Evolutionary conservation across 495 filamentous ascomycete genomes (phyloP).

Genomic region (Hypoxylon intermedium): DNA sequence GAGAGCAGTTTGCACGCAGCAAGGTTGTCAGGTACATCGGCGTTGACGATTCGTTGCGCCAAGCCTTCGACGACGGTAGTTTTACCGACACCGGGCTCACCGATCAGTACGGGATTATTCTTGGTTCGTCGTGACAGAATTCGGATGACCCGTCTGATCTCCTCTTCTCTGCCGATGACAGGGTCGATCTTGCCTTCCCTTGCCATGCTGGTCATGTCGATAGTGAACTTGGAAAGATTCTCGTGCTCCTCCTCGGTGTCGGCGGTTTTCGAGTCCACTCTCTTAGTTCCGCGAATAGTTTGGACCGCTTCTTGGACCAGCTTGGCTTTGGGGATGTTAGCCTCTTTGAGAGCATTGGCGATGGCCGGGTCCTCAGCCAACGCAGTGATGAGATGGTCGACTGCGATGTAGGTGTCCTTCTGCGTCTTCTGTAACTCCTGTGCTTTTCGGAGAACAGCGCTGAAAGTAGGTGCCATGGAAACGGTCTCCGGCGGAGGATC

Average conservation of each 20-base stretch:
- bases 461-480: constrained; percentile 78
- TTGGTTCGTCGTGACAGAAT: constrained; percentile 94
- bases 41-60: constrained; percentile 93
- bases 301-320: constrained; percentile 85
- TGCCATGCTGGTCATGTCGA: constrained; percentile 94
- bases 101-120: constrained; percentile 94
- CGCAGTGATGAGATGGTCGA: constrained; percentile 90
- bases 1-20: constrained; percentile 92
- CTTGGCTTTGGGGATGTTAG: constrained; percentile 90
- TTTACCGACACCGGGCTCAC: constrained; percentile 98
- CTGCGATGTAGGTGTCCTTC: constrained; percentile 90
- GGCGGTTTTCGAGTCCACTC: constrained; percentile 94
- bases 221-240: constrained; percentile 95
- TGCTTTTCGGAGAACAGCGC: constrained; percentile 79
- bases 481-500: constrained; percentile 91
- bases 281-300: constrained; percentile 86
- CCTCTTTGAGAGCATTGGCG: constrained; percentile 75
- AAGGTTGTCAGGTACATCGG: constrained; percentile 94
- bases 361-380: constrained; percentile 79
- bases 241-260: constrained; percentile 90
- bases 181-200: constrained; percentile 97
- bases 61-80: constrained; percentile 97
- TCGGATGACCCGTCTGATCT: constrained; percentile 91
- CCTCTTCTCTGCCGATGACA: constrained; percentile 96
- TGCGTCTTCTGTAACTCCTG: constrained; percentile 94